Base-by-base conservation (phyloP, 805 yeast species). In the Candida oleophila region DNA sequence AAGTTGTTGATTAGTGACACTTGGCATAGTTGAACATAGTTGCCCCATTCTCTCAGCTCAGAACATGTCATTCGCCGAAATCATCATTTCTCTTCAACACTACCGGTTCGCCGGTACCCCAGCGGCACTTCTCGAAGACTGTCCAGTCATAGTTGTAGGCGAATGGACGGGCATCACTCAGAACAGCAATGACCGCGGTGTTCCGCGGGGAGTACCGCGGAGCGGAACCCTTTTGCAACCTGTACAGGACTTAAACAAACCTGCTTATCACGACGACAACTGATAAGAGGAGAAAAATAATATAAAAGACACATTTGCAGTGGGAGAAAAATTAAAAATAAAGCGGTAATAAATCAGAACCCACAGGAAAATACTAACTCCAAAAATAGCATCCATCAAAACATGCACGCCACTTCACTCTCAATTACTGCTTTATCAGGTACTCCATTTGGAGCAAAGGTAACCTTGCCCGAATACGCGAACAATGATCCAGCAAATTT, bases 401-500 rank as follows among this genome's bases (percentile, higher is more conserved):
- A 3, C 9, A 42, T 42, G 45, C 45, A 28, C 36, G 3, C 45
- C 2, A 42, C 45, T 22, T 32, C 38, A 14, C 14, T 42, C 19
- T 33, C 45, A 15, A 70, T 79, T 28, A 65, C 68, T 12, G 85
- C 87, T 15, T 65, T 82, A 8, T 64, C 60, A 35, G 68, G 67
- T 42, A 65, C 76, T 25, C 81, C 83, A 21, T 77, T 89, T 54
- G 96, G 96, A 38, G 92, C 94, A 45, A 66, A 68, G 12, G 70
- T 89, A 41, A 66, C 63, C 4, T 66, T 89, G 37, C 96, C 96
- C 32, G 61, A 62, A 3, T 85, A 85, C 53, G 77, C 86, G 49
- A 55, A 64, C 22, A 82, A 79, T 46, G 96, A 89, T 65, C 96
- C 96, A 14, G 74, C 87, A 3, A 61, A 75, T 45, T 74, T 89